A percentile compares a stretch with the other conserved stretches of the same genome.
These are phyloP conservation scores for Antrodiella citrinella DNA, from an alignment of 768 basidiomycete genomes.

Conservation along the genomic window DNA sequence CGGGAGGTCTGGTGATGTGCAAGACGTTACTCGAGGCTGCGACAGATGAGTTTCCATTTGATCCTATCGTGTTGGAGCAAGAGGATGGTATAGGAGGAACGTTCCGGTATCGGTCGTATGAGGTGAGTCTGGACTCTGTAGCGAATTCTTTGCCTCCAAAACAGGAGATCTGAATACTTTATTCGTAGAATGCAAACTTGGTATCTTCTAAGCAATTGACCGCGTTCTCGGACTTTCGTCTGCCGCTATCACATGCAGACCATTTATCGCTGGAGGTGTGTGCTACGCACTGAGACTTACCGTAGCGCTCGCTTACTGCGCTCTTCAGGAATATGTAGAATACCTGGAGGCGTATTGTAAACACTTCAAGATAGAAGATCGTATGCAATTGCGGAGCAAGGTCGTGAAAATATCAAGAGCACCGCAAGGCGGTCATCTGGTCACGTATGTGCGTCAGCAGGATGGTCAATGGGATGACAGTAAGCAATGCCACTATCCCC, in stretches of 20 bases:
- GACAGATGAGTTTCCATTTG: conserved; percentile 32
- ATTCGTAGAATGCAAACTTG: conserved; percentile 35
- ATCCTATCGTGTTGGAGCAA: conserved; percentile 41
- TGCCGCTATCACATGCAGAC: conserved; percentile 37
- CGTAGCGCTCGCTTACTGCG: not conserved
- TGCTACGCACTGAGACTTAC: not conserved
- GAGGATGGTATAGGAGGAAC: conserved; percentile 46
- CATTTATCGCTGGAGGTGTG: conserved; percentile 36
- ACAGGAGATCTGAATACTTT: not conserved
- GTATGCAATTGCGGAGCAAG: conserved; percentile 30
- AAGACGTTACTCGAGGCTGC: conserved; percentile 39
- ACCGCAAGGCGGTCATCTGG: conserved; percentile 27
- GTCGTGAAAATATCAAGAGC: conserved; percentile 31
- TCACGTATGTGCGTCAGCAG: conserved; percentile 24
- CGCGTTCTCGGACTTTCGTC: conserved; percentile 50
- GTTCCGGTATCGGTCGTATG: conserved; percentile 40
- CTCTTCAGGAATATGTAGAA: conserved; percentile 35
- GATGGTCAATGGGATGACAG: conserved; percentile 23
- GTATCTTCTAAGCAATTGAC: conserved; percentile 57
- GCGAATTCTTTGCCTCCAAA: not conserved
- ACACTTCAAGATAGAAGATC: conserved; percentile 31
- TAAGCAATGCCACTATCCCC: too few relatives aligned
- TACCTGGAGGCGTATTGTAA: conserved; percentile 41
- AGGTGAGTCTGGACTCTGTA: conserved; percentile 23
- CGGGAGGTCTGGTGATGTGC: conserved; percentile 40